Conservation (phyloP, 192 early-diverging fungal genomes). For the Linderina pennispora region DNA sequence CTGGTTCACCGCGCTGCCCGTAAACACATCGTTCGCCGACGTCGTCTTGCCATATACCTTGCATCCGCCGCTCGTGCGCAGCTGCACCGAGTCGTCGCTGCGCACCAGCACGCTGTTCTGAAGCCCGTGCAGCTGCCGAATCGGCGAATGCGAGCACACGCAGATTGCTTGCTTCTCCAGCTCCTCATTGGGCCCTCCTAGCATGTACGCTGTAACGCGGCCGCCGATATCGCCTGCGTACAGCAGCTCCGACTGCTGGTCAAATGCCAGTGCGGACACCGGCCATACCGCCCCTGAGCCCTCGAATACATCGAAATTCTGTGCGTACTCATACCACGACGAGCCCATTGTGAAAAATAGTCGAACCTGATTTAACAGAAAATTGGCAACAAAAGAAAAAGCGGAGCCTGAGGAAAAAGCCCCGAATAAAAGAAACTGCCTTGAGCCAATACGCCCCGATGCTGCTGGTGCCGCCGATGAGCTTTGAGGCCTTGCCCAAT, state of each 20-base stretch:
- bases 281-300: conserved; percentile 18
- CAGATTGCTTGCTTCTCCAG: conserved; percentile 69
- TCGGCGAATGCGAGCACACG: conserved; percentile 54
- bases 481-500: too few species aligned
- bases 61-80: conserved; percentile 49
- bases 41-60: conserved; percentile 38
- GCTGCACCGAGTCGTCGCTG: conserved; percentile 54
- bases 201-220: conserved; percentile 59
- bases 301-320: conserved; percentile 14
- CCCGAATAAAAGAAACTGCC: too few species aligned
- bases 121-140: conserved; percentile 58
- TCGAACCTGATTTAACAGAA: too few species aligned
- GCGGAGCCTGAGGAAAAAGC: too few species aligned
- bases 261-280: conserved; percentile 34
- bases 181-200: conserved; percentile 21
- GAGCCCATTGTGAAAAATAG: too few species aligned
- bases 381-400: too few species aligned
- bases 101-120: conserved; percentile 63
- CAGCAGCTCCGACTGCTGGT: conserved; percentile 72
- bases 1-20: conserved; percentile 5
- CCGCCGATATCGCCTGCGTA: conserved; percentile 84
- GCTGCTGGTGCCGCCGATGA: too few species aligned
- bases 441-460: too few species aligned
- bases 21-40: conserved; percentile 48
- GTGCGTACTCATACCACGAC: conserved; percentile 33